Conservation (phyloP, 164 flowering plant species). For the Umbellularia californica region DNA sequence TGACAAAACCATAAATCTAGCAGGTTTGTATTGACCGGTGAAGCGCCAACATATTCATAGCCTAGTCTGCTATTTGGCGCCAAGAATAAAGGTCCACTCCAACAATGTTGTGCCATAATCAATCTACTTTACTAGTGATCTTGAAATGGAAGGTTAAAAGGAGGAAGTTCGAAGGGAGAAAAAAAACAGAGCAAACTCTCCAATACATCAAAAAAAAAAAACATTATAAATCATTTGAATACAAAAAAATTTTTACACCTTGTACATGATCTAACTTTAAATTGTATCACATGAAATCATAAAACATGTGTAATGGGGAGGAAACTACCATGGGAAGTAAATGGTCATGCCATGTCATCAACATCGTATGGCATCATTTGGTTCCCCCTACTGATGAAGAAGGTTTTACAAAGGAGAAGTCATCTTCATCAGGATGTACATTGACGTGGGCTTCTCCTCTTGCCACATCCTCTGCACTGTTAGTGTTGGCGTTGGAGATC, state of each 20-base stretch:
- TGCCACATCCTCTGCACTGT: constrained; percentile 7
- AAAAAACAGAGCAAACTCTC: too few species aligned
- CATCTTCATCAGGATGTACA: constrained; percentile 9
- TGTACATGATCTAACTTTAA: not conserved
- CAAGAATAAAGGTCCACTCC: too few species aligned
- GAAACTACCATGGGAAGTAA: not conserved
- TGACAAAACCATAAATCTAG: too few species aligned
- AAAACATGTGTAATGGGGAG: not conserved
- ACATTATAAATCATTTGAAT: not conserved
- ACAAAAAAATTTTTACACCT: not conserved
- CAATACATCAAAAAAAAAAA: too few species aligned
- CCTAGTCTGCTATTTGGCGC: too few species aligned
- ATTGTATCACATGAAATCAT: not conserved
- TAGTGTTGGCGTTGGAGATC: constrained; percentile 17
- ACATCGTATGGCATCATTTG: not conserved
- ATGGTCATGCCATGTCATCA: not conserved
- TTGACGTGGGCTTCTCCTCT: not conserved
- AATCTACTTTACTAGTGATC: too few species aligned
- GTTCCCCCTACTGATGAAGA: not conserved
- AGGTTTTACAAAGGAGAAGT: constrained; percentile 17
- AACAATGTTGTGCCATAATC: too few species aligned
- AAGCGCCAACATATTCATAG: too few species aligned
- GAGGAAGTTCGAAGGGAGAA: too few species aligned
- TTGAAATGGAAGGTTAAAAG: too few species aligned
- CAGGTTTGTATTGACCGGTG: too few species aligned